A percentile compares a stretch with the other conserved stretches of the same genome.
phyloP scores from a whole-genome alignment of 306 rosid species.

The Crataegus laevigata region DNA sequence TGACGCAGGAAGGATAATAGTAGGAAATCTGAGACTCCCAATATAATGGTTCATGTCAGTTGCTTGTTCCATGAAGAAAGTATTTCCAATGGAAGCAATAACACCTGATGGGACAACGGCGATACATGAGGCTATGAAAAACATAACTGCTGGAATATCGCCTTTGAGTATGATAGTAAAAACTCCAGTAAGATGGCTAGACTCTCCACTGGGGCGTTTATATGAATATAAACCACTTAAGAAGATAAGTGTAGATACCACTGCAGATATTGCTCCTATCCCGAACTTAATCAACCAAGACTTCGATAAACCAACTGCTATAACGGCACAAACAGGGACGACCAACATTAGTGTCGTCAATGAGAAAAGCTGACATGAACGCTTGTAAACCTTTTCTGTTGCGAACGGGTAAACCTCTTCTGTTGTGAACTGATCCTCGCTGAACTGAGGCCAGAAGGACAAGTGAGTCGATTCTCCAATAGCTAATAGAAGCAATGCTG shows the following conservation, averaged over 20 bases:
- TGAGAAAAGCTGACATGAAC: too few species aligned
- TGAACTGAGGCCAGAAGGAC: too few species aligned
- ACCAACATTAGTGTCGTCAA: too few species aligned
- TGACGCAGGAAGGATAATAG: neutral
- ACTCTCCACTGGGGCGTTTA: too few species aligned
- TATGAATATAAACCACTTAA: neutral
- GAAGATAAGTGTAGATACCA: neutral
- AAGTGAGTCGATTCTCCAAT: too few species aligned
- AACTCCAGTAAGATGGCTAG: too few species aligned
- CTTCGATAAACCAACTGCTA: neutral
- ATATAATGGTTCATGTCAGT: conserved; percentile 6
- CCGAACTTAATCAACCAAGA: conserved; percentile 12
- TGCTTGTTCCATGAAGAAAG: conserved; percentile 35
- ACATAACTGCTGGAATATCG: too few species aligned
- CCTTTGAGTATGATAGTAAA: too few species aligned
- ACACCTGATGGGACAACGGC: conserved; percentile 15
- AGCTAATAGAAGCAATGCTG: too few species aligned
- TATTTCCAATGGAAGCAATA: conserved; percentile 26
- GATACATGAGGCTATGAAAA: conserved; percentile 14
- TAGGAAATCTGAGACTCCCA: conserved; percentile 16
- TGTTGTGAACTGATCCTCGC: too few species aligned
- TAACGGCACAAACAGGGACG: neutral
- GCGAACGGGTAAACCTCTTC: too few species aligned
- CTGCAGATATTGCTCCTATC: neutral
- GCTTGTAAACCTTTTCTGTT: too few species aligned